These are phyloP conservation scores for Tardiomyces depauwii DNA, from an alignment of 1,139 yeast species.

Conservation along the genomic window DNA sequence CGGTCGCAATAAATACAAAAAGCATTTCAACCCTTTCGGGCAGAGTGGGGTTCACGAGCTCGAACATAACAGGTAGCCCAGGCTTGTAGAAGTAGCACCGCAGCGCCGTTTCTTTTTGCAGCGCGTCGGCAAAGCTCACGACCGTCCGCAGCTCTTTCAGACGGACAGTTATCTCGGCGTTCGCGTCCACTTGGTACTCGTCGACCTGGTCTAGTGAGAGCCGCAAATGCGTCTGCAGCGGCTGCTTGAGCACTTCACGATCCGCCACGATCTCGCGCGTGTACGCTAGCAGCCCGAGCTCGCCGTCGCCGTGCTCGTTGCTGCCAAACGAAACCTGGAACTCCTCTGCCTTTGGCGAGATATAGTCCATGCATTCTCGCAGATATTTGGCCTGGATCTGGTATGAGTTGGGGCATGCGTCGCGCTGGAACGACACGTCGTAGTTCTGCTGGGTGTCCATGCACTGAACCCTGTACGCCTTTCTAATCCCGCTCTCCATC, in stretches of 20 bases:
- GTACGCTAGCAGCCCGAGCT: conserved; percentile 13
- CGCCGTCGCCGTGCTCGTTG: conserved; percentile 11
- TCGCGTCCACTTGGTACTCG: conserved; percentile 11
- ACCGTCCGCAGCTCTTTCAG: conserved; percentile 20
- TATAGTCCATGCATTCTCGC: conserved; percentile 17
- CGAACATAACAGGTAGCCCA: conserved; percentile 17
- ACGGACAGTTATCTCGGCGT: conserved; percentile 15
- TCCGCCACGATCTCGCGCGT: conserved; percentile 16
- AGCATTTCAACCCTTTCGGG: conserved; percentile 10
- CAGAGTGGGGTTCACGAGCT: conserved; percentile 7
- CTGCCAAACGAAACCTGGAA: conserved; percentile 4
- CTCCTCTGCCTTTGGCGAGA: conserved; percentile 21
- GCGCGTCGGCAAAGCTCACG: conserved; percentile 13
- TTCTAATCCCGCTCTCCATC: not conserved
- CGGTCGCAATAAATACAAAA: conserved; percentile 11
- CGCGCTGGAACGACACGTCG: conserved; percentile 9
- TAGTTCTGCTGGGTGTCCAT: not conserved
- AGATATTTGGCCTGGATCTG: conserved; percentile 17
- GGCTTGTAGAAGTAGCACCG: conserved; percentile 12
- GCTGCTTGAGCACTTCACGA: conserved; percentile 20
- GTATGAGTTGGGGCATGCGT: conserved; percentile 16
- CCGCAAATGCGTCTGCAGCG: conserved; percentile 18
- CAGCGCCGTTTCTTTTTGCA: conserved; percentile 4
- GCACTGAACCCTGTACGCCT: not conserved
- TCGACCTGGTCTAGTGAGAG: conserved; percentile 16